A percentile compares a stretch with the other conserved stretches of the same genome.
Evolutionary conservation across 331 rosid genomes (phyloP).

Genomic region (Prunus yedoensis): DNA sequence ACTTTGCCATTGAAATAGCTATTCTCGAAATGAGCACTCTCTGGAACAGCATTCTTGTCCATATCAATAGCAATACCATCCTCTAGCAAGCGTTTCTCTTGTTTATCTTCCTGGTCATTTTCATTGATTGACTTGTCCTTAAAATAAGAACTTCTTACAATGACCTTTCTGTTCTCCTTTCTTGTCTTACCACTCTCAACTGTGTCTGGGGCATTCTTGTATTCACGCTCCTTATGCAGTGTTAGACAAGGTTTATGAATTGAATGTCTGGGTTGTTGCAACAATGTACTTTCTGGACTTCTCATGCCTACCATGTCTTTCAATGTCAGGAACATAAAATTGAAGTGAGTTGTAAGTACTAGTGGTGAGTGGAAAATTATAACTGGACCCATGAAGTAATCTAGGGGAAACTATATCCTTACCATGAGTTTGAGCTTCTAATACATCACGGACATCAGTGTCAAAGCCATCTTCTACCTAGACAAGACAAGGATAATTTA

Average conservation of each 20-base stretch:
- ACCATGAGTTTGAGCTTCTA: conserved; percentile 48
- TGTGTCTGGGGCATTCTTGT: conserved; percentile 28
- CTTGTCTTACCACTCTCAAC: conserved; percentile 39
- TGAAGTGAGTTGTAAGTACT: conserved; percentile 28
- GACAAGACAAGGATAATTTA: conserved; percentile 1
- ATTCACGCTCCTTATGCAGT: conserved; percentile 49
- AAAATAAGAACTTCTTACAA: conserved; percentile 70
- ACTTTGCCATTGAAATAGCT: conserved; percentile 31
- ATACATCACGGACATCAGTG: conserved; percentile 32
- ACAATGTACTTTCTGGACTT: conserved; percentile 48
- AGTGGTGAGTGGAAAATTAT: conserved; percentile 20
- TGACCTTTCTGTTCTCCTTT: conserved; percentile 53
- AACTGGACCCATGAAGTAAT: conserved; percentile 16
- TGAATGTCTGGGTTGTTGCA: conserved; percentile 53
- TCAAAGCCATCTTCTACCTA: conserved; percentile 44
- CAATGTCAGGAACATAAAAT: conserved; percentile 29
- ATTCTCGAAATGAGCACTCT: conserved; percentile 30
- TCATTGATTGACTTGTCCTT: conserved; percentile 48
- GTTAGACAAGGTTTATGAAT: conserved; percentile 79
- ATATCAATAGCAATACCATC: conserved; percentile 28
- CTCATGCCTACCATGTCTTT: conserved; percentile 34
- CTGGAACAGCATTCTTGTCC: conserved; percentile 30
- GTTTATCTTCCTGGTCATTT: conserved; percentile 36
- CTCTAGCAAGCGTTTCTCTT: conserved; percentile 19
- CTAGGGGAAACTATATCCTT: conserved; percentile 31